Evolutionary conservation across 176 grass and related monocot species (phyloP).

Genomic region (Triticum dicoccoides): DNA sequence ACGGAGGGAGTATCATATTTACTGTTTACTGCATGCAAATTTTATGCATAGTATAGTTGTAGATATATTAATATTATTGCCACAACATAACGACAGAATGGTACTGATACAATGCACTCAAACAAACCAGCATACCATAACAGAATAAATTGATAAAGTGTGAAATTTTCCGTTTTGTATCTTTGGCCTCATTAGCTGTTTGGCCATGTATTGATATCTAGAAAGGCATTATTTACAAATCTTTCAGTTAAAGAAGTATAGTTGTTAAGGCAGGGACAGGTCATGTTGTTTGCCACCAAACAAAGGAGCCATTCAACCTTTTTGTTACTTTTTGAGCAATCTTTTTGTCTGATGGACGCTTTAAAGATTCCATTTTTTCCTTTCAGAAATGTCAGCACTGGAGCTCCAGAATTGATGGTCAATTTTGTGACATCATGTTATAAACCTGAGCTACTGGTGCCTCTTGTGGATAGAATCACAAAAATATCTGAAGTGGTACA

Average conservation of each 20-base stretch:
- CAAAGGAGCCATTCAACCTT: slow-evolving; percentile 6
- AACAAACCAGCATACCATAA: not conserved
- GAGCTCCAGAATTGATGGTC: slow-evolving; percentile 89
- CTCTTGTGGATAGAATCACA: slow-evolving; percentile 68
- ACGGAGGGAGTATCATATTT: not conserved
- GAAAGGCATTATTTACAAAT: not conserved
- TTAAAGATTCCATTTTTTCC: slow-evolving; percentile 27
- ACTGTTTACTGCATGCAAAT: not conserved
- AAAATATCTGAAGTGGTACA: slow-evolving; percentile 89
- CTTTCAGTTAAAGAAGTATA: slow-evolving; percentile 1
- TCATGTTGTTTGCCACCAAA: slow-evolving; percentile 29
- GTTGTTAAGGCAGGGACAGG: slow-evolving; percentile 1
- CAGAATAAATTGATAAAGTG: not conserved
- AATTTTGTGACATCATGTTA: slow-evolving; percentile 95
- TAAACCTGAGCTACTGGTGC: slow-evolving; percentile 64
- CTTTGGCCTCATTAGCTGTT: not conserved
- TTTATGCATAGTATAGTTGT: not conserved
- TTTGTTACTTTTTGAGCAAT: slow-evolving; percentile 12
- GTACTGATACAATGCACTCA: not conserved
- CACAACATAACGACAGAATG: not conserved
- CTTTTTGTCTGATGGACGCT: slow-evolving; percentile 11
- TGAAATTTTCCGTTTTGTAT: not conserved
- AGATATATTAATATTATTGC: not conserved
- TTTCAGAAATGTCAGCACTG: slow-evolving; percentile 62
- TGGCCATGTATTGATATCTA: not conserved